These are phyloP conservation scores for Astragalus membranaceus DNA, from an alignment of 306 rosid species.

Conservation along the genomic window DNA sequence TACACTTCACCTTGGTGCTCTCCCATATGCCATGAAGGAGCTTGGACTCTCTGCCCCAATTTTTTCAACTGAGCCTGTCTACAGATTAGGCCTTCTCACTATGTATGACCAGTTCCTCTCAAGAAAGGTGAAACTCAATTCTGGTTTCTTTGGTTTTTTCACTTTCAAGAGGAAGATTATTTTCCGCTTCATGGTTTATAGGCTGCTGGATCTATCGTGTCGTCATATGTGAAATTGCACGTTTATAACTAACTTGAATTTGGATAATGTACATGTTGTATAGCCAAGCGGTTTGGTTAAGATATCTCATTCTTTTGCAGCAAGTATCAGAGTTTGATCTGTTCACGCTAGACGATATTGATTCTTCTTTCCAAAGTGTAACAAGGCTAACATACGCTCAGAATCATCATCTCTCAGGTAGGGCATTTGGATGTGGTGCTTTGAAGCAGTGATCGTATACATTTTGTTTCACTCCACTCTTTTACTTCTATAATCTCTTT, in stretches of 20 bases:
- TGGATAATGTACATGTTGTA: not conserved
- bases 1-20: conserved; percentile 94
- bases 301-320: conserved; percentile 43
- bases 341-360: conserved; percentile 87
- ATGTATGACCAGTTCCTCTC: conserved; percentile 90
- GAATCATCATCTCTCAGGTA: conserved; percentile 89
- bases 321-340: conserved; percentile 90
- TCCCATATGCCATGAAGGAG: conserved; percentile 78
- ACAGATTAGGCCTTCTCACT: conserved; percentile 81
- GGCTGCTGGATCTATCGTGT: not conserved
- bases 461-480: not conserved
- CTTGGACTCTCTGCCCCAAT: conserved; percentile 81
- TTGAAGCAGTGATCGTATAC: not conserved
- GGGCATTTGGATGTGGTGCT: not conserved
- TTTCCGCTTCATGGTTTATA: not conserved
- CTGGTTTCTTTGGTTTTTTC: not conserved
- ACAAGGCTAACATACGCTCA: conserved; percentile 92
- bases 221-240: not conserved
- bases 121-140: conserved; percentile 56
- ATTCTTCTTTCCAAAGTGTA: conserved; percentile 75
- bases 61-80: conserved; percentile 83
- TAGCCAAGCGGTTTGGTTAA: conserved; percentile 15
- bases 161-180: not conserved
- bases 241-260: not conserved
- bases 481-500: not conserved